These are phyloP conservation scores for Malus hybrid DNA, from an alignment of 331 rosid species.

Conservation along the genomic window DNA sequence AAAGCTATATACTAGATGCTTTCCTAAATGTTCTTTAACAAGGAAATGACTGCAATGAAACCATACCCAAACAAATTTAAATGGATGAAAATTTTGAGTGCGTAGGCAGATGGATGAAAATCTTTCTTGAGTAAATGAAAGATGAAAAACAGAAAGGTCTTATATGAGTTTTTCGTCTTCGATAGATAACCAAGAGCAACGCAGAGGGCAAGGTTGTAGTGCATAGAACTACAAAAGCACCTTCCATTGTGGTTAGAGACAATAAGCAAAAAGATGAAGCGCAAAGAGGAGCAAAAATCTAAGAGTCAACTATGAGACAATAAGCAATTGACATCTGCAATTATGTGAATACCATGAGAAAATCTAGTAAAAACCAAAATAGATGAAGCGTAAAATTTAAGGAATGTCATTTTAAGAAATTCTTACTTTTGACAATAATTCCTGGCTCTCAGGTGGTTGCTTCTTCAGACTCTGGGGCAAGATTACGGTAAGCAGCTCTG, in stretches of 20 bases:
- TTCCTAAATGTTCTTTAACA: background rate
- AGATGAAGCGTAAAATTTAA: background rate
- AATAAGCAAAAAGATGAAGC: too few species aligned
- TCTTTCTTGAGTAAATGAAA: background rate
- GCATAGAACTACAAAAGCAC: background rate
- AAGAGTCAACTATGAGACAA: background rate
- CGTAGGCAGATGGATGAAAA: background rate
- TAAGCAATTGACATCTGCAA: background rate
- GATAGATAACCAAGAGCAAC: background rate
- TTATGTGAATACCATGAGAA: background rate
- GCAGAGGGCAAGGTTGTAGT: background rate
- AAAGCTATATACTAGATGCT: background rate
- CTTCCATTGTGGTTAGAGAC: background rate
- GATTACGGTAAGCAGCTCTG: constrained; percentile 92
- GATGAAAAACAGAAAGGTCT: background rate
- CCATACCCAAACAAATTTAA: background rate
- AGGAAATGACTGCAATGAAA: background rate
- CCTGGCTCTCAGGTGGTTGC: constrained; percentile 99
- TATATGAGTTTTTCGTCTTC: background rate
- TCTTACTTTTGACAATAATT: constrained; percentile 83
- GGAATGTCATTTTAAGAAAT: constrained; percentile 3
- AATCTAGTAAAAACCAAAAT: background rate
- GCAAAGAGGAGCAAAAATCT: background rate
- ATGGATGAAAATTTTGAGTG: background rate
- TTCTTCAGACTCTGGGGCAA: constrained; percentile 94